Evolutionary conservation across 768 basidiomycete species (phyloP).

Genomic region (Boletus bicolor): DNA sequence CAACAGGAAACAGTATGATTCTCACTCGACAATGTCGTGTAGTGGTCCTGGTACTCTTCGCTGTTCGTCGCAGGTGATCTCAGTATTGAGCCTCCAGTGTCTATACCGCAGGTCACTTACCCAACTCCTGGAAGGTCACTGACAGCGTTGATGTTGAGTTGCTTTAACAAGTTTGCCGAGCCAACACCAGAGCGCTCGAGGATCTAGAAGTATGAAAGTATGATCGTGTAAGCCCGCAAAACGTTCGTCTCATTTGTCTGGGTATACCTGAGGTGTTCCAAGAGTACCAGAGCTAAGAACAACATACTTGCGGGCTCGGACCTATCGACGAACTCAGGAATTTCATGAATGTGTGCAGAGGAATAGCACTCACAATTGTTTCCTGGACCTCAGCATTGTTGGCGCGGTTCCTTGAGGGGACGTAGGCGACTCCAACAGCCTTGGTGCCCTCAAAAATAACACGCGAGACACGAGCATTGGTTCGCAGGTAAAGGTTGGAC

Average conservation of each 20-base stretch:
- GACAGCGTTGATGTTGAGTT: constrained; percentile 58
- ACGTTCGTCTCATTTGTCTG: neutral
- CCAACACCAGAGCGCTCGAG: constrained; percentile 73
- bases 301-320: constrained; percentile 63
- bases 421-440: constrained; percentile 70
- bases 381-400: constrained; percentile 51
- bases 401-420: constrained; percentile 58
- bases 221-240: neutral
- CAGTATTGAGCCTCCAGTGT: neutral
- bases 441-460: constrained; percentile 72
- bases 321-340: constrained; percentile 13
- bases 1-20: neutral
- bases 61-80: constrained; percentile 29
- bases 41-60: constrained; percentile 73
- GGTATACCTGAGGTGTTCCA: constrained; percentile 53
- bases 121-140: constrained; percentile 71
- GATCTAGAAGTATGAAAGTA: constrained; percentile 37
- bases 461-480: constrained; percentile 62
- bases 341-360: neutral
- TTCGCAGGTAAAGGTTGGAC: constrained; percentile 62
- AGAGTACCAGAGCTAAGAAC: constrained; percentile 65
- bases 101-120: constrained; percentile 32
- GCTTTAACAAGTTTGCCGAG: constrained; percentile 48
- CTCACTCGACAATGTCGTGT: constrained; percentile 63
- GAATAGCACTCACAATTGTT: constrained; percentile 43